A percentile compares a stretch with the other conserved stretches of the same genome.
Conservation (phyloP, 108 stramenopile genomes). For the Pseudonitzschia pungens region DNA sequence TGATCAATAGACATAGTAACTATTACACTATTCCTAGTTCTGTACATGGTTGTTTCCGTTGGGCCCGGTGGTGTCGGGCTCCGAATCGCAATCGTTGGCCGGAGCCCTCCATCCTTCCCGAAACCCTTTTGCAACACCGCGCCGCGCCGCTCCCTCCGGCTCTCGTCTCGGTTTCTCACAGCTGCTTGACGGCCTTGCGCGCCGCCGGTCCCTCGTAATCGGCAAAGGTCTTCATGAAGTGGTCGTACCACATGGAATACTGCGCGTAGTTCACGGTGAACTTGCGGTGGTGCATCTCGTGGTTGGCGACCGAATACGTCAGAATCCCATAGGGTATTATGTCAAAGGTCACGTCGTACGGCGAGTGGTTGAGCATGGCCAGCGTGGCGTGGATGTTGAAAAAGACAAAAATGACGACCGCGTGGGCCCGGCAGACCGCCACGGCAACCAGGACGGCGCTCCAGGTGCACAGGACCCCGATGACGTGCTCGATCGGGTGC, state of each 20-base stretch:
- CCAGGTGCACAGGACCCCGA: slow-evolving; percentile 64
- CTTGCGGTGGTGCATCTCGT: slow-evolving; percentile 94
- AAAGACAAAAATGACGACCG: slow-evolving; percentile 58
- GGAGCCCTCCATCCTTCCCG: too few species aligned
- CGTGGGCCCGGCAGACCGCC: slow-evolving; percentile 49
- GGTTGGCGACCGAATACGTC: slow-evolving; percentile 75
- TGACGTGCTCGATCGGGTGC: slow-evolving; percentile 89
- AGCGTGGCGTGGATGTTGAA: slow-evolving; percentile 73
- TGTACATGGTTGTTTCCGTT: too few species aligned
- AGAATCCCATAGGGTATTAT: slow-evolving; percentile 50
- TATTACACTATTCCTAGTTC: too few species aligned
- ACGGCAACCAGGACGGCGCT: slow-evolving; percentile 47
- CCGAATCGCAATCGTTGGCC: too few species aligned
- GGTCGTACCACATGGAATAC: slow-evolving; percentile 90
- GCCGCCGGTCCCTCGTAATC: slow-evolving; percentile 63
- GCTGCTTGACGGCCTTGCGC: background rate
- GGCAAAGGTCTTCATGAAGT: slow-evolving; percentile 69
- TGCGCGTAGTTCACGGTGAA: slow-evolving; percentile 92
- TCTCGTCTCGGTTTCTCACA: background rate
- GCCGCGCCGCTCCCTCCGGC: background rate
- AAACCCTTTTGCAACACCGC: too few species aligned
- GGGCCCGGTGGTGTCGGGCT: too few species aligned
- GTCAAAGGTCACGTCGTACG: slow-evolving; percentile 59
- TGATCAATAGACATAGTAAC: too few species aligned
- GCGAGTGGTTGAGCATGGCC: slow-evolving; percentile 77